phyloP scores from a whole-genome alignment of 306 rosid genomes.

The Rubus parviflorus region DNA sequence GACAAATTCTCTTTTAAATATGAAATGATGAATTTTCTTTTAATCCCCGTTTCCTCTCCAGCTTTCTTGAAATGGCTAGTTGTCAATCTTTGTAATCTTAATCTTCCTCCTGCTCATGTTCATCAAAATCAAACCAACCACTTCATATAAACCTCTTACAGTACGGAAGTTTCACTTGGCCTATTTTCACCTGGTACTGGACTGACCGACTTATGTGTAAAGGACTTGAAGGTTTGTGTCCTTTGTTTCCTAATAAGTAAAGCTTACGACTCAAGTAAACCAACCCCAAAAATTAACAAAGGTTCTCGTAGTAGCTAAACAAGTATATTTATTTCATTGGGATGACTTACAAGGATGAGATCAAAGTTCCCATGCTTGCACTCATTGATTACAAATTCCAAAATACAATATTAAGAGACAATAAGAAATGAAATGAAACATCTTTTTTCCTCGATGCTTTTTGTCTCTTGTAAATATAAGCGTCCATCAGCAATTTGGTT shows the following conservation, averaged over 20 bases:
- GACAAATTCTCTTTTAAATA: no score
- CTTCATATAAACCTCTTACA: background rate
- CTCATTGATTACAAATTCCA: constrained; percentile 24
- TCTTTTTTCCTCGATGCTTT: constrained; percentile 3
- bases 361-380: constrained; percentile 20
- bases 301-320: background rate
- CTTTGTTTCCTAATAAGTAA: background rate
- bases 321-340: constrained; percentile 25
- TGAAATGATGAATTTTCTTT: no score
- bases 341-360: constrained; percentile 21
- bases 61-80: background rate
- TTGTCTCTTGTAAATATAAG: background rate
- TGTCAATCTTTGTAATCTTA: background rate
- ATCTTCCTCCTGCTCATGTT: background rate
- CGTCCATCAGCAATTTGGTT: constrained; percentile 7
- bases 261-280: background rate
- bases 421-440: constrained; percentile 4
- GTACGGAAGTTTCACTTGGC: background rate
- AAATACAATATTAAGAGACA: constrained; percentile 15
- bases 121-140: background rate
- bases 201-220: background rate
- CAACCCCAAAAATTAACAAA: background rate
- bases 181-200: background rate
- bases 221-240: background rate
- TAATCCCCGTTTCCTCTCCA: background rate